Evolutionary conservation across 2,329 filamentous ascomycete genomes (phyloP).

Genomic region (Arthrobotrys musiformis): DNA sequence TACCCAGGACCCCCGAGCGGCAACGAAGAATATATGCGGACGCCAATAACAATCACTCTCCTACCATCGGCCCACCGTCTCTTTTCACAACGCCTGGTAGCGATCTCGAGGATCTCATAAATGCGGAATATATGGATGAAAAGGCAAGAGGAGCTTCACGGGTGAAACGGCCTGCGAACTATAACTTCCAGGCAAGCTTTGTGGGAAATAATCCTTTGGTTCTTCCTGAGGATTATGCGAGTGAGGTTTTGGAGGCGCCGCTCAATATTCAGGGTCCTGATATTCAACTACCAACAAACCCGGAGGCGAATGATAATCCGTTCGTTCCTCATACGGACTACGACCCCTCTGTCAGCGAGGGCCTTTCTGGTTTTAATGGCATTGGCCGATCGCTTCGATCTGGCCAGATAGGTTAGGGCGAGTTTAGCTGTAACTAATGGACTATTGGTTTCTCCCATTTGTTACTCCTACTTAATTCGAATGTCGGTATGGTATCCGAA

Average conservation of each 20-base stretch:
- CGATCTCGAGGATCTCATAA: slow-evolving; percentile 31
- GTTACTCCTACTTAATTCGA: not conserved
- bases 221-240: slow-evolving; percentile 6
- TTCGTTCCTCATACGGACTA: slow-evolving; percentile 8
- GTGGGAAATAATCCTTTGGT: slow-evolving; percentile 5
- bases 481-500: not conserved
- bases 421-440: not conserved
- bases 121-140: slow-evolving; percentile 28
- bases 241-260: not conserved
- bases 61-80: slow-evolving; percentile 13
- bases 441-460: too few species aligned
- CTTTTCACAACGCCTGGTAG: slow-evolving; percentile 13
- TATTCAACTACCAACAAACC: not conserved
- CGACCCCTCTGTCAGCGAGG: not conserved
- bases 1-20: not conserved
- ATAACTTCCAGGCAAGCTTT: slow-evolving; percentile 8
- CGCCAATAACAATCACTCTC: not conserved
- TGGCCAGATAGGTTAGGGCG: slow-evolving; percentile 2
- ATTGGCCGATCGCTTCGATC: slow-evolving; percentile 14
- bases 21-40: not conserved
- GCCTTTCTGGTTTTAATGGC: not conserved
- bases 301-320: not conserved
- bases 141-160: not conserved
- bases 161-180: not conserved
- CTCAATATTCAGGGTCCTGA: not conserved